These are phyloP conservation scores for Areca catechu DNA, from an alignment of 176 grass and related monocot species.

Conservation along the genomic window DNA sequence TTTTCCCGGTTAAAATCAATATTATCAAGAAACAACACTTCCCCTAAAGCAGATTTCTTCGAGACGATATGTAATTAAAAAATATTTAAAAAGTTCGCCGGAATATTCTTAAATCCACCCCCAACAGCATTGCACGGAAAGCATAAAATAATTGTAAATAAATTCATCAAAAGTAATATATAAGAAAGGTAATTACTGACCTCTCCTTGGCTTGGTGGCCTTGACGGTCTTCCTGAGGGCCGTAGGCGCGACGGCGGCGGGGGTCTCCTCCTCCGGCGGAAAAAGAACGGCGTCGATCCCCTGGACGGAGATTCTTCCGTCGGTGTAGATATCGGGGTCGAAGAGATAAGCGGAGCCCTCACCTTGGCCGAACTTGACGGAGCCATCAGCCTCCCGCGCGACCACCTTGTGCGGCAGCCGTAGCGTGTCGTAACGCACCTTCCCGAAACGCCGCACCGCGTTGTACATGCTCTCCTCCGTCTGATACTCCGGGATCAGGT, in stretches of 20 bases:
- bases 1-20: too few relatives aligned
- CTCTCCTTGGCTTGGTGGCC: constrained; percentile 59
- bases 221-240: constrained; percentile 26
- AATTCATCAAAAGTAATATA: background rate
- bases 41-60: too few relatives aligned
- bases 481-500: constrained; percentile 81
- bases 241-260: background rate
- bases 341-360: constrained; percentile 65
- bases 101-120: too few relatives aligned
- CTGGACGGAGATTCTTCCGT: constrained; percentile 74
- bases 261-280: constrained; percentile 30
- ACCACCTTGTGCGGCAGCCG: constrained; percentile 64
- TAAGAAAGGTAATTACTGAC: constrained; percentile 20
- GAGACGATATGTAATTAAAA: too few relatives aligned
- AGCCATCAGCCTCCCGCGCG: constrained; percentile 72
- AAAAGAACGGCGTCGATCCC: constrained; percentile 75
- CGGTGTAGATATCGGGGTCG: constrained; percentile 80
- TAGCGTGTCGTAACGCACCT: constrained; percentile 55
- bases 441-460: constrained; percentile 55
- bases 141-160: too few relatives aligned
- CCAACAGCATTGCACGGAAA: too few relatives aligned
- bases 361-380: constrained; percentile 63
- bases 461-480: constrained; percentile 95
- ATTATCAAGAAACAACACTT: too few relatives aligned
- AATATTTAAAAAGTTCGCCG: too few relatives aligned